These are phyloP conservation scores for Leccinum glutinopallens DNA, from an alignment of 1,284 basidiomycete genomes.

Conservation along the genomic window DNA sequence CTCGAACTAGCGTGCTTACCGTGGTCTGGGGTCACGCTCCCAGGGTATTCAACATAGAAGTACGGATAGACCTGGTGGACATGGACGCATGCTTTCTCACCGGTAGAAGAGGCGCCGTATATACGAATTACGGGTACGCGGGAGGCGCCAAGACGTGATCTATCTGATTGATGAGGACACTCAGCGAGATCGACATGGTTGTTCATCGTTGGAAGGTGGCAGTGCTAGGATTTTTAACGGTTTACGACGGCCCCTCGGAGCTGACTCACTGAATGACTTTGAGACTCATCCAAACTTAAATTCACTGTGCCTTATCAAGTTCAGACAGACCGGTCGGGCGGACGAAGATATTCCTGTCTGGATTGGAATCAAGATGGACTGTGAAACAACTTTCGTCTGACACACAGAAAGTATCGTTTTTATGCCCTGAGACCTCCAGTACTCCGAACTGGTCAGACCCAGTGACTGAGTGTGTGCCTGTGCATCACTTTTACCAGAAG, in stretches of 20 bases:
- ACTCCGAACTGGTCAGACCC: no score
- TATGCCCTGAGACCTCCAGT: neutral
- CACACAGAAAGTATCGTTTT: neutral
- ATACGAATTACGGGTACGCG: slow-evolving; percentile 83
- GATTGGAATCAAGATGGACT: neutral
- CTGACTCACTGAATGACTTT: neutral
- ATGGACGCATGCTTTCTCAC: slow-evolving; percentile 84
- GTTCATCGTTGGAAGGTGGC: slow-evolving; percentile 8
- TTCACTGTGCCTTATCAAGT: neutral
- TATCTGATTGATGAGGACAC: slow-evolving; percentile 67
- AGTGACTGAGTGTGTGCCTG: neutral
- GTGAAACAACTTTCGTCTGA: neutral
- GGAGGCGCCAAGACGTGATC: slow-evolving; percentile 59
- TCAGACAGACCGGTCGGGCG: neutral
- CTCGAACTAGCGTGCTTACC: slow-evolving; percentile 37
- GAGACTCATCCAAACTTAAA: neutral
- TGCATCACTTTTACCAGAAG: neutral
- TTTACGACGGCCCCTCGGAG: no score
- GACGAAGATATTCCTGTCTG: neutral
- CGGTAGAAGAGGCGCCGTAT: slow-evolving; percentile 81
- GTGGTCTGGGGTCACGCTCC: slow-evolving; percentile 51
- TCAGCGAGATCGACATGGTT: slow-evolving; percentile 36
- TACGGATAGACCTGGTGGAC: slow-evolving; percentile 89
- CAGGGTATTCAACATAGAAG: slow-evolving; percentile 73
- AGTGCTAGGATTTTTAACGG: neutral